Evolutionary conservation across 176 grass and related monocot genomes (phyloP).

Genomic region (Aegilops tauschii): DNA sequence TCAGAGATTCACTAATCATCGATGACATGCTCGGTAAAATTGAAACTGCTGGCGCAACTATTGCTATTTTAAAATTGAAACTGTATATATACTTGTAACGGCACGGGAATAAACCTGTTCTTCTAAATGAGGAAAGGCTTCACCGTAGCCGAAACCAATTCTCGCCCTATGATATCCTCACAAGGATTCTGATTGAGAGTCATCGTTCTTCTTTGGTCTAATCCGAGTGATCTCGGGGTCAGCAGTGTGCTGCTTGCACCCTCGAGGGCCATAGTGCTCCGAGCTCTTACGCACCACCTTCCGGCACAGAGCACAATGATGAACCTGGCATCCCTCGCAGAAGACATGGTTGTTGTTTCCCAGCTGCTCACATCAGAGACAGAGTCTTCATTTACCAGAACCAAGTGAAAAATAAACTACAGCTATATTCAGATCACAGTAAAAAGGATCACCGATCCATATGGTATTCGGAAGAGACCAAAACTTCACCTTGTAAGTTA

Average conservation of each 20-base stretch:
- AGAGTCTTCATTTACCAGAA: background rate
- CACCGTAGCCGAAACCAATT: background rate
- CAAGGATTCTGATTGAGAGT: background rate
- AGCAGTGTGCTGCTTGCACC: slow-evolving; percentile 53
- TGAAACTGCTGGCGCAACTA: background rate
- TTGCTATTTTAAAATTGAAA: background rate
- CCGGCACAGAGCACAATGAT: slow-evolving; percentile 50
- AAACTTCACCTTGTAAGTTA: slow-evolving; percentile 37
- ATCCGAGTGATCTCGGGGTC: background rate
- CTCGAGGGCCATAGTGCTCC: slow-evolving; percentile 39
- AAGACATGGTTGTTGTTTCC: slow-evolving; percentile 65
- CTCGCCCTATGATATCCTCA: background rate
- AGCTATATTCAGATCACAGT: background rate
- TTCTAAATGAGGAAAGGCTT: background rate
- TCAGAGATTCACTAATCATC: background rate
- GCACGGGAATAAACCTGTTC: background rate
- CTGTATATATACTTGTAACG: background rate
- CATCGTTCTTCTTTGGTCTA: background rate
- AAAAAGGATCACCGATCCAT: background rate
- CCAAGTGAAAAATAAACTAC: background rate
- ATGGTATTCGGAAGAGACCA: background rate
- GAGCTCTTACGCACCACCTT: slow-evolving; percentile 46
- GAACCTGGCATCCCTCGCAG: slow-evolving; percentile 45
- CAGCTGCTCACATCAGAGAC: slow-evolving; percentile 38
- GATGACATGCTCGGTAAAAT: background rate